Base-by-base conservation (phyloP, 495 filamentous ascomycete genomes). In the Hypoxylon cercidicola region DNA sequence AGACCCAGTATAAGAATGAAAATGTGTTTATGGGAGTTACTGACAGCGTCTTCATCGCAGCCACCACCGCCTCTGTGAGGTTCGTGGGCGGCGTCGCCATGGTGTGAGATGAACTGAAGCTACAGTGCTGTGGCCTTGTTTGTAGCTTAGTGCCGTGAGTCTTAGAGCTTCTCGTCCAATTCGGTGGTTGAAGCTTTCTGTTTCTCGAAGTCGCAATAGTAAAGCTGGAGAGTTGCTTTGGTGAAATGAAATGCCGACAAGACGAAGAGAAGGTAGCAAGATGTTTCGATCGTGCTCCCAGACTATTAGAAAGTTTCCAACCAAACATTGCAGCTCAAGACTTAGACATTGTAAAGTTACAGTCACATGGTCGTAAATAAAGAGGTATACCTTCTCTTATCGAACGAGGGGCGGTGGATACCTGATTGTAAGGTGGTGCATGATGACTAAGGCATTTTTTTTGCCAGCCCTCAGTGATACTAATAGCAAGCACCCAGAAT, bases 31-130 rank as follows among this genome's bases (percentile, higher is more conserved):
- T 32, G 37, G 19, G 25, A 16, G 35, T 6, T 51, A 82, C 90
- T 72, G 80, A 97, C 93, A 97, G 81, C 66, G 86, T 88, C 66
- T 85, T 82, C 87, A 99, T 90, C 2, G 93, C 87, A 73, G 79
- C 83, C 45, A 97, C 89, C 35, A 97, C 93, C 12, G 85, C 87
- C 74, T 84, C 81, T 0, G 91, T 92, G 66, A 97, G 93, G 1
- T 11, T 41, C 32, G 61, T 51, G 1, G 86, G 86, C 37, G 78
- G 64, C 21, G 49, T 49, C 47, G 66, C 50, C 66, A 69, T 69
- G 51, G n/a, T 49, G 20, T 20, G 49, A 9, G 57, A 58, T 23
- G 60, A 57, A 25, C 51, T 65, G 20, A 58, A 53, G 40, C 15
- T 19, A 44, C 60, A 51, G 1, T 34, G 10, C 25, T 55, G 66